A percentile compares a stretch with the other conserved stretches of the same genome.
phyloP scores from a whole-genome alignment of 192 early-diverging fungal species.

The Podila minutissima region DNA sequence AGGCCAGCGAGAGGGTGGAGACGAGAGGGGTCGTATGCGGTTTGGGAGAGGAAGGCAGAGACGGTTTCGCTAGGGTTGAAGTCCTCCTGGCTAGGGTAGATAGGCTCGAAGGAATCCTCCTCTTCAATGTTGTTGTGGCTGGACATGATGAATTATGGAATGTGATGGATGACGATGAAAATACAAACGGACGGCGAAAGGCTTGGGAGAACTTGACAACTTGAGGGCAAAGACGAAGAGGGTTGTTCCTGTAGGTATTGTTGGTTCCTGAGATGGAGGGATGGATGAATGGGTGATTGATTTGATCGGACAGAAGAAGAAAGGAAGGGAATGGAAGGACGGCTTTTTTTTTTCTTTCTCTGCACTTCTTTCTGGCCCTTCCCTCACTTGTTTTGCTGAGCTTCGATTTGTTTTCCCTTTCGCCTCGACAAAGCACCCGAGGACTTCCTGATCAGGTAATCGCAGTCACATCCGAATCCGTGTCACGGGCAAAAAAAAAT shows the following conservation, averaged over 20 bases:
- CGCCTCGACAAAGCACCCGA: neutral
- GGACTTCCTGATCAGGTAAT: neutral
- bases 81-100: constrained; percentile 50
- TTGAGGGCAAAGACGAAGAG: neutral
- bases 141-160: constrained; percentile 32
- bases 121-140: constrained; percentile 43
- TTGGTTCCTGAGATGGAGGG: constrained; percentile 1
- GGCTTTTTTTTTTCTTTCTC: neutral
- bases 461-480: neutral
- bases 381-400: no score
- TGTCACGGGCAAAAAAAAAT: constrained; percentile 5
- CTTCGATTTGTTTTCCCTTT: neutral
- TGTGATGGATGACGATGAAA: neutral
- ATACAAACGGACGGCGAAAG: neutral
- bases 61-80: constrained; percentile 59
- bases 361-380: neutral
- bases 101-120: constrained; percentile 46
- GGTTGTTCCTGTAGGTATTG: no score
- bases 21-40: constrained; percentile 52
- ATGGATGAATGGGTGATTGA: neutral
- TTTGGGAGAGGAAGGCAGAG: constrained; percentile 59
- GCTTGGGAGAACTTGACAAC: neutral
- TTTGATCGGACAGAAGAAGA: neutral
- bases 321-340: constrained; percentile 2
- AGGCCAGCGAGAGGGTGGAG: constrained; percentile 63